These are phyloP conservation scores for Nannochloropsis oceanica DNA, from an alignment of 108 stramenopile species.

Conservation along the genomic window DNA sequence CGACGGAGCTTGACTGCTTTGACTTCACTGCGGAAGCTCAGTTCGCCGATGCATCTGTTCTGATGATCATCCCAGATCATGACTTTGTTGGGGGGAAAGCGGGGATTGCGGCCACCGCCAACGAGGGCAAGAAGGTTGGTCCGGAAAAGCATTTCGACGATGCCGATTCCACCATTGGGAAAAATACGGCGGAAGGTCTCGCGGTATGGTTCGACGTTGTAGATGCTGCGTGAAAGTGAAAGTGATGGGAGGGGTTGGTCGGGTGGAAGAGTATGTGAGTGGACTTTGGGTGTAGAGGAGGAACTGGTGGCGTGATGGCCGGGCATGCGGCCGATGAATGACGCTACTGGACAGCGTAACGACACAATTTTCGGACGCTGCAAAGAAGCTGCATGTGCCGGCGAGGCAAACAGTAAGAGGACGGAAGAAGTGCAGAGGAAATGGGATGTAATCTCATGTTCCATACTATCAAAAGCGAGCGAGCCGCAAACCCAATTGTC, in stretches of 20 bases:
- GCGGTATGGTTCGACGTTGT: slow-evolving; percentile 79
- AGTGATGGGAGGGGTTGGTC: neutral
- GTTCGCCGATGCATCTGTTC: slow-evolving; percentile 78
- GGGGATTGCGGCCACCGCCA: slow-evolving; percentile 66
- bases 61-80: slow-evolving; percentile 97
- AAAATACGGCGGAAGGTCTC: slow-evolving; percentile 62
- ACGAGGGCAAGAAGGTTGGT: slow-evolving; percentile 94
- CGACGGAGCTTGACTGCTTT: slow-evolving; percentile 70
- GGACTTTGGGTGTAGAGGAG: neutral
- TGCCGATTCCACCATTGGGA: slow-evolving; percentile 64
- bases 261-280: neutral
- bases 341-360: no score
- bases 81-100: slow-evolving; percentile 41
- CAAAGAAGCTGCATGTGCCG: no score
- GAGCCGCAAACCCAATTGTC: neutral
- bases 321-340: neutral
- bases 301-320: neutral
- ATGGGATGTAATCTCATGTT: no score
- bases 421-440: no score
- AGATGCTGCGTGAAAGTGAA: slow-evolving; percentile 37
- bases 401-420: no score
- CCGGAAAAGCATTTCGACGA: slow-evolving; percentile 95
- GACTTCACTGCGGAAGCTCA: slow-evolving; percentile 67
- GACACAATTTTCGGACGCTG: no score
- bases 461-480: no score